phyloP scores from a whole-genome alignment of 1,139 yeast genomes.

The Saccharomyces pastorianus region DNA sequence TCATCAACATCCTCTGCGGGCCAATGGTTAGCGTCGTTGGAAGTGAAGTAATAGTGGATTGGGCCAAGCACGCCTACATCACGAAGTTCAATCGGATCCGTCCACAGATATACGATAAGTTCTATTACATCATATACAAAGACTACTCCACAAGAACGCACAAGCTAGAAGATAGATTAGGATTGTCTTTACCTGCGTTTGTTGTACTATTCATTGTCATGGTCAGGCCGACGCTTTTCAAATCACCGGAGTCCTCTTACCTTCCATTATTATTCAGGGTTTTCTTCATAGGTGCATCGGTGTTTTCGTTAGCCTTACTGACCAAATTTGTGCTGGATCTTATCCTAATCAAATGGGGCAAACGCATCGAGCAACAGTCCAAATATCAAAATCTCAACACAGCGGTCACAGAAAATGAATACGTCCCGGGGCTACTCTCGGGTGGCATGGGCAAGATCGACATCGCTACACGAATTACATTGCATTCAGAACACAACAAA shows the following conservation, averaged over 20 bases:
- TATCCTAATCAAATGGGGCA: conserved; percentile 28
- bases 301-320: conserved; percentile 22
- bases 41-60: conserved; percentile 80
- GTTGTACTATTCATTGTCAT: conserved; percentile 67
- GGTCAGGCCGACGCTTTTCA: conserved; percentile 45
- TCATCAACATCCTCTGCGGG: conserved; percentile 63
- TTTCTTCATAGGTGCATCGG: conserved; percentile 14
- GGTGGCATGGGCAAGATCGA: conserved; percentile 39
- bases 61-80: conserved; percentile 89
- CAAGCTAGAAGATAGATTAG: conserved; percentile 61
- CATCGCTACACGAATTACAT: conserved; percentile 29
- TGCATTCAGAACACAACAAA: conserved; percentile 45
- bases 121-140: conserved; percentile 34
- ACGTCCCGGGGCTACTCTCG: conserved; percentile 32
- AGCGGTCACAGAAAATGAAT: conserved; percentile 19
- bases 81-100: conserved; percentile 73
- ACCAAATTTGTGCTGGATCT: conserved; percentile 28
- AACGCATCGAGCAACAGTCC: conserved; percentile 10
- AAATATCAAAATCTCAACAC: conserved; percentile 3
- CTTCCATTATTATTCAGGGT: conserved; percentile 10
- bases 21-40: conserved; percentile 82
- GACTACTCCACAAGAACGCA: conserved; percentile 31
- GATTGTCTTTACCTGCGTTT: conserved; percentile 71
- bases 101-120: conserved; percentile 66
- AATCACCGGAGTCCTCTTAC: conserved; percentile 11